Evolutionary conservation across 352 stramenopile genomes (phyloP), one percentile per base, ranked within the genome.

Genomic region (Plasmopara halstedii): DNA sequence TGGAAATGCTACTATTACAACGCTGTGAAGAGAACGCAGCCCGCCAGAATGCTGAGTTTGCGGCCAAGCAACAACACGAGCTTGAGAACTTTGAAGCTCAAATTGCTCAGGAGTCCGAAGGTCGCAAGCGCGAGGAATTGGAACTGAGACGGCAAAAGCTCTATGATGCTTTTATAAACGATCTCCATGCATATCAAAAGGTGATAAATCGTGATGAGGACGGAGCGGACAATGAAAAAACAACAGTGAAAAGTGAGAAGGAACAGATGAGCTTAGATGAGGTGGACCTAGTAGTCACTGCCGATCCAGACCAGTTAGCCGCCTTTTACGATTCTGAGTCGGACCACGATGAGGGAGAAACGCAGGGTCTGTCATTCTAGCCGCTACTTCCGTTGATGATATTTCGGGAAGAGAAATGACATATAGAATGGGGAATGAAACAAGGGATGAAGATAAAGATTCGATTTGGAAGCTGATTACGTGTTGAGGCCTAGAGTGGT

Each of bases 161-260:
- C 13, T 71, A 68, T 8, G 66, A 67, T 14, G 77, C 75, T 11
- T 90, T 93, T 50, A 53, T 67, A 42, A 81, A 86, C 41, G 82
- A 93, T 37, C 58, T 93, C 35, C 65, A 70, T 55, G 87, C 76
- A 25, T 93, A 93, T 51, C 78, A 88, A 56, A 83, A 77, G 43
- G 52, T 90, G 10, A 59, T 84, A 36, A 64, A 60, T 23, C 70
- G 83, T 50, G 72, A 88, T 29, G 67, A 69, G 37, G 54, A 61
- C 1, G 54, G 50, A 8, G 53, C 43, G 11, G 34, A 49, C 2
- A 64, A 27, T 1, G 32, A 54, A 20, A 37, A 53, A 9, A 40
- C 21, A 7, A 26, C n/a, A 3, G 15, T 18, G 15, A 36, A 57
- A 6, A 26, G 33, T 2, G 45, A 47, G 6, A 48, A 61, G 6